Percentiles rank a stretch among this genome's conserved stretches.
These are phyloP conservation scores for Chaetomium olivaceum DNA, from an alignment of 2,329 filamentous ascomycete genomes.

Conservation along the genomic window DNA sequence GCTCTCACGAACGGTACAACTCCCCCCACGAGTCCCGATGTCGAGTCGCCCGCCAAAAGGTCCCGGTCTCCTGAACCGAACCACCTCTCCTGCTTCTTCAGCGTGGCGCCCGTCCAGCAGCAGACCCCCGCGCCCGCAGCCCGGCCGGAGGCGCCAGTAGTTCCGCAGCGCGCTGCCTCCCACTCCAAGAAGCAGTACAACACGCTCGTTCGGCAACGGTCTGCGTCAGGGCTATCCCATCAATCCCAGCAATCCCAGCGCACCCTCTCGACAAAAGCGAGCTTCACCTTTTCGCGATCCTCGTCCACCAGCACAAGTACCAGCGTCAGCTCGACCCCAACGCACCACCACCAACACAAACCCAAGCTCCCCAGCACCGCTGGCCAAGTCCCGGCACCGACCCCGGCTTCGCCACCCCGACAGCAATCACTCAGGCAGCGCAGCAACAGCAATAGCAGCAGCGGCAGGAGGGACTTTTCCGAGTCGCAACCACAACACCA, in stretches of 20 bases:
- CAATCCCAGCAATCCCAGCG: slow-evolving; percentile 54
- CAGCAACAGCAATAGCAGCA: slow-evolving; percentile 37
- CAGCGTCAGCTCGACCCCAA: slow-evolving; percentile 42
- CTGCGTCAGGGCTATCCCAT: slow-evolving; percentile 55
- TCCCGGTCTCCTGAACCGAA: slow-evolving; percentile 61
- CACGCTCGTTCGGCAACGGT: slow-evolving; percentile 55
- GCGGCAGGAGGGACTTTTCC: slow-evolving; percentile 42
- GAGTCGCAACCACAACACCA: background rate
- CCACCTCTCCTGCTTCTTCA: slow-evolving; percentile 68
- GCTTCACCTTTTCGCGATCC: slow-evolving; percentile 57
- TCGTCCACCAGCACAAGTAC: slow-evolving; percentile 56
- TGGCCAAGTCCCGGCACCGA: slow-evolving; percentile 8
- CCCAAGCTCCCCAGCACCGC: slow-evolving; percentile 33
- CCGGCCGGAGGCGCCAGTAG: slow-evolving; percentile 58
- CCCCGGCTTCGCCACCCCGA: background rate
- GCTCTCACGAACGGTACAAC: slow-evolving; percentile 59
- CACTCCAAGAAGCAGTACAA: slow-evolving; percentile 87
- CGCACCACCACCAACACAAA: slow-evolving; percentile 31
- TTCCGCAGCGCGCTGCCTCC: slow-evolving; percentile 77
- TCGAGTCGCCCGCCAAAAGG: slow-evolving; percentile 46
- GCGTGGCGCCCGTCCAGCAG: slow-evolving; percentile 47
- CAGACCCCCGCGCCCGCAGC: slow-evolving; percentile 44
- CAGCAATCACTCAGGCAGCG: slow-evolving; percentile 21
- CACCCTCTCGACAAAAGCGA: slow-evolving; percentile 58
- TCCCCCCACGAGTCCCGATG: slow-evolving; percentile 68